A percentile compares a stretch with the other conserved stretches of the same genome.
These are phyloP conservation scores for Sphagnum tenellum DNA, from an alignment of 225 moss, liverwort and hornwort species.

Conservation along the genomic window DNA sequence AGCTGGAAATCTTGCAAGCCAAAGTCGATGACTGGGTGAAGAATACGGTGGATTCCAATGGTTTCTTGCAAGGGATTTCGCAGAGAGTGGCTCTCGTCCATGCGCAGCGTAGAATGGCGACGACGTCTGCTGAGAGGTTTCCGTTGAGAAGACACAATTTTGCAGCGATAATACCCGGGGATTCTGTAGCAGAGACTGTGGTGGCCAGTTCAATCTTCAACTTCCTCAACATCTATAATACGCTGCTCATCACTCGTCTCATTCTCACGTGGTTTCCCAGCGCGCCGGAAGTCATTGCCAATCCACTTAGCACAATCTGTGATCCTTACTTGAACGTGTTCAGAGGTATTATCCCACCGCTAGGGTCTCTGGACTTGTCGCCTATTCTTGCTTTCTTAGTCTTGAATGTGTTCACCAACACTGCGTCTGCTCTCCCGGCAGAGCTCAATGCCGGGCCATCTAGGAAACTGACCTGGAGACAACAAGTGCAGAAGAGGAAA, in stretches of 20 bases:
- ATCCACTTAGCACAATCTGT: constrained; percentile 85
- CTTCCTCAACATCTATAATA: constrained; percentile 89
- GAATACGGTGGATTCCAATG: too few relatives aligned
- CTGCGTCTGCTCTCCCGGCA: constrained; percentile 87
- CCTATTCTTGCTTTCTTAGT: constrained; percentile 91
- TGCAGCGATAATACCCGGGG: constrained; percentile 93
- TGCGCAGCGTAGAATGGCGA: too few relatives aligned
- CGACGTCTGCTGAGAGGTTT: constrained; percentile 5
- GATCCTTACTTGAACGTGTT: constrained; percentile 97
- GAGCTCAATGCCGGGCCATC: constrained; percentile 50
- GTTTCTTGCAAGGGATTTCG: too few relatives aligned
- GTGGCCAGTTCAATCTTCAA: constrained; percentile 83
- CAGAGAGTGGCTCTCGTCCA: too few relatives aligned
- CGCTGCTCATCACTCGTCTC: constrained; percentile 66
- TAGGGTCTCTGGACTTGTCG: constrained; percentile 72
- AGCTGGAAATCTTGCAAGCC: too few relatives aligned
- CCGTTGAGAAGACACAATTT: constrained; percentile 45
- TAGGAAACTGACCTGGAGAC: constrained; percentile 67
- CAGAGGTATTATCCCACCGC: constrained; percentile 78
- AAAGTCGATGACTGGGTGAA: too few relatives aligned
- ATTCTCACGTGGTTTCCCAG: constrained; percentile 97
- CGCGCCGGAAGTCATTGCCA: constrained; percentile 71
- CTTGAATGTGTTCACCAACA: constrained; percentile 83
- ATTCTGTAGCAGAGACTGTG: constrained; percentile 87
- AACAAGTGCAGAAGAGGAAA: constrained; percentile 70